These are phyloP conservation scores for Phytophthora quininea DNA, from an alignment of 352 stramenopile species.

Conservation along the genomic window DNA sequence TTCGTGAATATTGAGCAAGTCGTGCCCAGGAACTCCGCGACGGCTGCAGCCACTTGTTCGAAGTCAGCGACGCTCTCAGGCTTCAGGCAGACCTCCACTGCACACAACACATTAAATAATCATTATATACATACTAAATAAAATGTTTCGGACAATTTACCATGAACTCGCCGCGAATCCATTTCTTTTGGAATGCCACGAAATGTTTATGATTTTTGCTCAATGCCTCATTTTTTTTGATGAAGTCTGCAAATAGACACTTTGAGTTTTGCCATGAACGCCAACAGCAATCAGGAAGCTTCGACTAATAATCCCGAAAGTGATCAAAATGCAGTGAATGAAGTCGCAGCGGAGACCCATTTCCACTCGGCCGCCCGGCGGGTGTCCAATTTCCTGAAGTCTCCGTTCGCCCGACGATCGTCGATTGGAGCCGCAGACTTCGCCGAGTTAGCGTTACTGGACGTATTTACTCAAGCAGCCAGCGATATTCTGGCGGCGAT, in stretches of 20 bases:
- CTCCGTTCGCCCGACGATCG: neutral
- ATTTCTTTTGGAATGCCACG: neutral
- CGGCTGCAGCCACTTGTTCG: conserved; percentile 31
- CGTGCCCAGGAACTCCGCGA: conserved; percentile 32
- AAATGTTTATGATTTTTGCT: neutral
- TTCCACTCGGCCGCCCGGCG: conserved; percentile 1
- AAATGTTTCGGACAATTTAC: neutral
- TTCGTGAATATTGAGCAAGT: conserved; percentile 34
- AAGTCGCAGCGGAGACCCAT: neutral
- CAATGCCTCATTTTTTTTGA: no score
- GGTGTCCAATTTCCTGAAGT: neutral
- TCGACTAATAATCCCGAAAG: no score
- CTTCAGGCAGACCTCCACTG: conserved; percentile 68
- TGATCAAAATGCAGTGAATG: neutral
- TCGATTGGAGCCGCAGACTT: conserved; percentile 13
- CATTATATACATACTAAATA: neutral
- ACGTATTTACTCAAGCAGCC: conserved; percentile 45
- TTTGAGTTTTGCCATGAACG: neutral
- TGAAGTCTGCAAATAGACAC: neutral
- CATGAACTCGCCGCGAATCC: conserved; percentile 1
- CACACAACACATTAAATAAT: neutral
- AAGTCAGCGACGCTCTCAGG: conserved; percentile 55
- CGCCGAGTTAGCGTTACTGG: conserved; percentile 26
- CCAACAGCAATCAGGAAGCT: no score
- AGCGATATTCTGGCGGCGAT: conserved; percentile 46